Evolutionary conservation across 2,329 filamentous ascomycete genomes (phyloP), one percentile per base, ranked within the genome.

Genomic region (Plectosphaerella sp.): DNA sequence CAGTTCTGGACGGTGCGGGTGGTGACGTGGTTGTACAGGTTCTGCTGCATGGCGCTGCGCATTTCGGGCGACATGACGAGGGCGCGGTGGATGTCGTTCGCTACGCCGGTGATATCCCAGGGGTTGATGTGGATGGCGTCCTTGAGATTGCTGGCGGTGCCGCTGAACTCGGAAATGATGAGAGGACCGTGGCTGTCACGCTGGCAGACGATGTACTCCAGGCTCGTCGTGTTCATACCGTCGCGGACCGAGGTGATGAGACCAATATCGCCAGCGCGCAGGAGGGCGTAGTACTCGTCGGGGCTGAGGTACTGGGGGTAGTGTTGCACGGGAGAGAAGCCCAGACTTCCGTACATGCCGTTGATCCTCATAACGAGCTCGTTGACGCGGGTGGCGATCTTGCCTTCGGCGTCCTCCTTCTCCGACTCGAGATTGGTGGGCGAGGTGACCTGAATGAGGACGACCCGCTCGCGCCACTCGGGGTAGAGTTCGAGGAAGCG

Each of bases 91-190:
- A 97, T 92, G 58, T 91, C 85, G 49, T 87, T 82, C 5, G 92
- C 92, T 14, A 96, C 92, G 36, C 89, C 89, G 24, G 80, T 84
- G 51, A 93, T 79, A 66, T 97, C 91, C 91, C 92, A 97, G 1
- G 93, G 93, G 71, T 97, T 97, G 75, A 97, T 96, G 69, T 96
- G 91, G 56, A 96, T 91, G 33, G 93, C 93, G 63, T 89, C 88
- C 56, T 83, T 82, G 37, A 97, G 79, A 52, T 87, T 94, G 50
- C 89, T 89, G 33, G 93, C 91, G 1, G 93, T 97, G 53, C 93
- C 93, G 57, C 92, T 97, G 69, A 97, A 97, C 68, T 97, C 93
- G 14, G 94, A 97, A 22, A 97, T 82, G 59, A 97, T 97, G 46
- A 97, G 76, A 2, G 92, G 93, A 1, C 92, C 89, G 60, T 92